phyloP scores from a whole-genome alignment of 2,329 filamentous ascomycete genomes.

The Bipolaris gigantea region DNA sequence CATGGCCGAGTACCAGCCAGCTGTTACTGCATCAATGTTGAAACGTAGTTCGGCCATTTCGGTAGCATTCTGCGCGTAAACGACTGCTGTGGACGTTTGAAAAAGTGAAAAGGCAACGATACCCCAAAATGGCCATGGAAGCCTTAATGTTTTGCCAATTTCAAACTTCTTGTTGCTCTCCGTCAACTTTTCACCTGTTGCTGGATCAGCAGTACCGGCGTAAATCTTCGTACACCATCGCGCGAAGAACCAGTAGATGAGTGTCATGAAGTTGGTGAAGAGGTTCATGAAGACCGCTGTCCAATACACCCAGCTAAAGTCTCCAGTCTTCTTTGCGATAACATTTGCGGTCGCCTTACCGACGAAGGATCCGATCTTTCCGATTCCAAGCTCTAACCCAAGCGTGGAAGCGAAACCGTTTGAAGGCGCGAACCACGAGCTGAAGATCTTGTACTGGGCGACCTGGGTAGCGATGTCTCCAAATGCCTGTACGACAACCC shows the following conservation, averaged over 20 bases:
- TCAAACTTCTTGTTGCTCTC: conserved; percentile 64
- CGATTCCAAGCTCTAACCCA: conserved; percentile 62
- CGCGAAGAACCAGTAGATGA: conserved; percentile 60
- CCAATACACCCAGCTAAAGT: conserved; percentile 67
- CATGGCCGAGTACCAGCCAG: conserved; percentile 63
- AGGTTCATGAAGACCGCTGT: conserved; percentile 65
- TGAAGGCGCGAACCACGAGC: conserved; percentile 64
- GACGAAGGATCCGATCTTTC: conserved; percentile 63
- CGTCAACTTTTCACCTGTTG: conserved; percentile 61
- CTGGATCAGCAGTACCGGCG: conserved; percentile 53
- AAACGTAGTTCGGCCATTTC: conserved; percentile 64
- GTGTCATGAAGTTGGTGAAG: conserved; percentile 61
- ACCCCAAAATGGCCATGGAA: conserved; percentile 64
- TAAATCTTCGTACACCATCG: conserved; percentile 55
- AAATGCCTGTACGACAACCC: conserved; percentile 58
- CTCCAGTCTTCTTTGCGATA: conserved; percentile 59
- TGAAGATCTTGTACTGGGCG: conserved; percentile 67
- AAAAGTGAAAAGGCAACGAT: conserved; percentile 60
- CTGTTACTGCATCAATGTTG: conserved; percentile 56
- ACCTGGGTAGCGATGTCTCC: conserved; percentile 67
- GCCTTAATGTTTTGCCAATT: conserved; percentile 56
- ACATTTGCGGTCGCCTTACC: conserved; percentile 64
- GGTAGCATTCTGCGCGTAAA: conserved; percentile 62
- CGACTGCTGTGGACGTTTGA: conserved; percentile 58
- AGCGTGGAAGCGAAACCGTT: conserved; percentile 65